Percentiles rank a stretch among this genome's conserved stretches.
Evolutionary conservation across 805 yeast genomes (phyloP).

Genomic region (Priceomyces castillae): DNA sequence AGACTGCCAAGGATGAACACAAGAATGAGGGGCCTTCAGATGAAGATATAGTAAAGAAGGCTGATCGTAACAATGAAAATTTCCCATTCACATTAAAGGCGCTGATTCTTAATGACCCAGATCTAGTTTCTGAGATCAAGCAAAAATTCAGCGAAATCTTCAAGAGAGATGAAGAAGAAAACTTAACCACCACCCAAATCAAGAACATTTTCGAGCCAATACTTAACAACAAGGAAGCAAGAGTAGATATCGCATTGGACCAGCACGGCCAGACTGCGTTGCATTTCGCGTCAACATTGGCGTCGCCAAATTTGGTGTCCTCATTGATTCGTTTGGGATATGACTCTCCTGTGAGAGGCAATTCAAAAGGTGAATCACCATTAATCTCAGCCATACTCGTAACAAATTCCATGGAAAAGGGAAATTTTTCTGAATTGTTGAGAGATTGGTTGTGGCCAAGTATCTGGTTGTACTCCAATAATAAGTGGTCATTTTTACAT

Average conservation of each 20-base stretch:
- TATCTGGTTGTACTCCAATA: conserved; percentile 47
- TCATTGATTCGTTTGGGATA: conserved; percentile 33
- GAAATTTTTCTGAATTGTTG: conserved; percentile 68
- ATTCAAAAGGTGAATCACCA: conserved; percentile 36
- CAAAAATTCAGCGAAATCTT: conserved; percentile 33
- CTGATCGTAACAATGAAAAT: conserved; percentile 24
- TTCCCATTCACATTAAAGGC: conserved; percentile 38
- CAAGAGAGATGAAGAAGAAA: conserved; percentile 21
- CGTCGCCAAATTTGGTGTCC: conserved; percentile 33
- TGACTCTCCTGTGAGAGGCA: conserved; percentile 40
- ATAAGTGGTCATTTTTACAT: conserved; percentile 79
- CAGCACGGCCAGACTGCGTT: conserved; percentile 40
- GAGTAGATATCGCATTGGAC: conserved; percentile 39
- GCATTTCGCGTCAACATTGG: conserved; percentile 43
- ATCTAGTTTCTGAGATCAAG: conserved; percentile 31
- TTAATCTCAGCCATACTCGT: conserved; percentile 75
- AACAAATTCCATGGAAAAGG: conserved; percentile 77
- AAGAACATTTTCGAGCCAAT: conserved; percentile 22
- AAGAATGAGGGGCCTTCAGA: conserved; percentile 1
- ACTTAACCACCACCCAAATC: conserved; percentile 21
- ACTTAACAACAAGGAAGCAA: conserved; percentile 14
- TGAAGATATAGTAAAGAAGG: conserved; percentile 4
- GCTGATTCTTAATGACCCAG: conserved; percentile 20
- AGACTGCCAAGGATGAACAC: conserved; percentile 6
- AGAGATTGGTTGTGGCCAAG: conserved; percentile 65